Percentiles rank a stretch among this genome's conserved stretches.
phyloP scores from a whole-genome alignment of 306 rosid species.

The Quercus berberidifolia region DNA sequence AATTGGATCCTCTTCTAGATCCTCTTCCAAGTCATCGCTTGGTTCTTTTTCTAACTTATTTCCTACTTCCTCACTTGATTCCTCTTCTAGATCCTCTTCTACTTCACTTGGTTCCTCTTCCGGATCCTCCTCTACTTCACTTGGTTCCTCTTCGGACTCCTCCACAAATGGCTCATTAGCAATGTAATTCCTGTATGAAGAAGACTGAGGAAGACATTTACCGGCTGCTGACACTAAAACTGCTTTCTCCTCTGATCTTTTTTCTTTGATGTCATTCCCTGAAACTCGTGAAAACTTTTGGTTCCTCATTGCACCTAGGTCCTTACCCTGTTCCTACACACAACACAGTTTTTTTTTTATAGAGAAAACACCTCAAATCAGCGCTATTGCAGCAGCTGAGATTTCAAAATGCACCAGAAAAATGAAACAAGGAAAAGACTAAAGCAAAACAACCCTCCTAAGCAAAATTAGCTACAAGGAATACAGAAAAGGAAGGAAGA shows the following conservation, averaged over 20 bases:
- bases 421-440: too few relatives aligned
- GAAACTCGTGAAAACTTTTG: neutral
- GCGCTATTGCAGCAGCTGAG: neutral
- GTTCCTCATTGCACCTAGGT: neutral
- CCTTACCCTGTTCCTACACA: neutral
- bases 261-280: neutral
- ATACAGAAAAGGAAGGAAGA: too few relatives aligned
- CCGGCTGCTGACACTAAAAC: too few relatives aligned
- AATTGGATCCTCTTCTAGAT: neutral
- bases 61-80: neutral
- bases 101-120: slow-evolving; percentile 6
- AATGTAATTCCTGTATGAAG: neutral
- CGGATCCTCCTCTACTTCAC: neutral
- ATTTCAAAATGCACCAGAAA: neutral
- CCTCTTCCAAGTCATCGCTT: neutral
- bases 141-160: neutral
- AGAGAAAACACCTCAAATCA: too few relatives aligned
- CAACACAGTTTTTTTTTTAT: neutral
- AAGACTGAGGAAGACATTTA: neutral
- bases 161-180: slow-evolving; percentile 5
- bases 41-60: slow-evolving; percentile 1
- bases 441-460: too few relatives aligned
- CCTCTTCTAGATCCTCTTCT: slow-evolving; percentile 11
- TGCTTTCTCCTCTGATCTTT: slow-evolving; percentile 1
- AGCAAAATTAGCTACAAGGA: too few relatives aligned